These are phyloP conservation scores for Moesziomyces aphidis DNA, from an alignment of 1,284 basidiomycete genomes.

Conservation along the genomic window DNA sequence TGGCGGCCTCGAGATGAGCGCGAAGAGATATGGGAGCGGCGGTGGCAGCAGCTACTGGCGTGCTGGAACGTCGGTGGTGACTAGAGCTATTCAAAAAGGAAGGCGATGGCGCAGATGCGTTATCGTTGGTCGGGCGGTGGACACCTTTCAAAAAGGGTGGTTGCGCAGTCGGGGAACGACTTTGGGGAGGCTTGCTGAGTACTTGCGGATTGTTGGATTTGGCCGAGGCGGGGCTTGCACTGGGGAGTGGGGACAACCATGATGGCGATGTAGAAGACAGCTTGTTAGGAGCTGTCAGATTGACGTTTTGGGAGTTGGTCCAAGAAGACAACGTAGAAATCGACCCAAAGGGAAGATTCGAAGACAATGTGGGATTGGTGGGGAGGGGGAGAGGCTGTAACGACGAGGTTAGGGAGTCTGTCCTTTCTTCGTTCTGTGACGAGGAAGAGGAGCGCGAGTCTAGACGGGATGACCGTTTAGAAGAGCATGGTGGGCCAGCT, in stretches of 20 bases:
- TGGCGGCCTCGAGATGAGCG: conserved; percentile 48
- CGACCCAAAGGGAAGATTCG: conserved; percentile 50
- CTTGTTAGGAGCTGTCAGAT: conserved; percentile 43
- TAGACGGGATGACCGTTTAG: conserved; percentile 50
- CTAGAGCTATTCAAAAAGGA: conserved; percentile 31
- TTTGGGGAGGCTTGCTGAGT: conserved; percentile 22
- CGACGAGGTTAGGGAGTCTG: conserved; percentile 41
- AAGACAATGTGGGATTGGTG: conserved; percentile 24
- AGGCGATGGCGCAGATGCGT: conserved; percentile 9
- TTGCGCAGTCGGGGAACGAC: conserved; percentile 21
- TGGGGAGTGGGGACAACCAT: conserved; percentile 47
- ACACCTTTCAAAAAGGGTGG: conserved; percentile 51
- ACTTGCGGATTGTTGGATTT: conserved; percentile 26
- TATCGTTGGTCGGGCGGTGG: conserved; percentile 54
- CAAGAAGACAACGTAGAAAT: conserved; percentile 54
- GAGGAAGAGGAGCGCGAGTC: conserved; percentile 38
- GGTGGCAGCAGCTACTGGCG: conserved; percentile 5
- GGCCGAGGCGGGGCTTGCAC: conserved; percentile 46
- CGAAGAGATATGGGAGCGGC: conserved; percentile 32
- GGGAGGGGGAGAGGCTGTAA: conserved; percentile 40
- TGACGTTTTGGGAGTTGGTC: conserved; percentile 31
- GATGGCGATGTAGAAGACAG: conserved; percentile 44
- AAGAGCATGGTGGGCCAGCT: conserved; percentile 56
- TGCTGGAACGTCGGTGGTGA: conserved; percentile 1
- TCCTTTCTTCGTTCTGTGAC: conserved; percentile 48